These are phyloP conservation scores for Harrya chromipes DNA, from an alignment of 768 basidiomycete genomes.

Conservation along the genomic window DNA sequence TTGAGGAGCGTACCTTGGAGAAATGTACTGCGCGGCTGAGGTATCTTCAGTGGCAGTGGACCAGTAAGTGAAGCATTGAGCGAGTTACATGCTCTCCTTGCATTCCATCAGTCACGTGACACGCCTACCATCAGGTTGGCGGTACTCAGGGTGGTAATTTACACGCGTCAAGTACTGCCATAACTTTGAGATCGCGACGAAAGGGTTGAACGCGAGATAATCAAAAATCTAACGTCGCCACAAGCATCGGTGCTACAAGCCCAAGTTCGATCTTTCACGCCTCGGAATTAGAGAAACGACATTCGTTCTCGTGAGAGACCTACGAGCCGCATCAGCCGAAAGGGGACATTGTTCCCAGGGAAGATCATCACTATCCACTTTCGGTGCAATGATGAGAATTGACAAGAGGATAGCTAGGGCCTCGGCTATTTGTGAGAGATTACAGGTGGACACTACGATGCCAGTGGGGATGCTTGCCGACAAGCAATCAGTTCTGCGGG, in stretches of 20 bases:
- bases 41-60: conserved; percentile 25
- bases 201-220: not conserved
- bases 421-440: conserved; percentile 2
- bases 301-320: not conserved
- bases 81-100: conserved; percentile 1
- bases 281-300: not conserved
- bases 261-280: not conserved
- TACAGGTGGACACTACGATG: not conserved
- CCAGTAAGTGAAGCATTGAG: conserved; percentile 1
- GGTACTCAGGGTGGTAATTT: not conserved
- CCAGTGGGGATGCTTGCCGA: not conserved
- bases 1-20: conserved; percentile 3
- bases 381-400: not conserved
- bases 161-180: no score
- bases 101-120: conserved; percentile 20
- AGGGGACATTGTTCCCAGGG: no score
- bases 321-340: not conserved
- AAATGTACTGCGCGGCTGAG: conserved; percentile 9
- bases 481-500: not conserved
- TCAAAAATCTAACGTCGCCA: not conserved
- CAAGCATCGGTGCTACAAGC: no score
- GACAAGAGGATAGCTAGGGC: not conserved
- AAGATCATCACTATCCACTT: not conserved
- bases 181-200: no score
- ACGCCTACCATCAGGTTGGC: not conserved